Base-by-base conservation (phyloP, 164 flowering plant species). In the Paratinospora sagittata region DNA sequence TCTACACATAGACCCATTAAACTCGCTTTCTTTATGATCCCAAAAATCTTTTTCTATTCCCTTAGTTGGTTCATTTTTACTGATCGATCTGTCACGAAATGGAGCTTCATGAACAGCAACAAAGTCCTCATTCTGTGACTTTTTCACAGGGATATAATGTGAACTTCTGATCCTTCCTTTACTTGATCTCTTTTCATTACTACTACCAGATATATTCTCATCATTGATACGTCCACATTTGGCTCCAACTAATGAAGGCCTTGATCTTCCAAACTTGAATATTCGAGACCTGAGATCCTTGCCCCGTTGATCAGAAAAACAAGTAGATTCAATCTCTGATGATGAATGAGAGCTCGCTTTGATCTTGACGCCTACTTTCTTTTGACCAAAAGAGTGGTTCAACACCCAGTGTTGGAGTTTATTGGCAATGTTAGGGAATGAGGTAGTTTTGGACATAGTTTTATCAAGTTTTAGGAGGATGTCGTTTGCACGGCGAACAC, bases 401-500 rank as follows among this genome's bases (percentile, higher is more conserved):
- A 63, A 47, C 37, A 71, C 65, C 79, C 70, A 76, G 8, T 74
- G 66, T 8, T 72, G 78, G 58, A 88, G 70, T 81, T 72, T 84
- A 47, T 65, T 79, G 33, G 75, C 7, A 13, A 85, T 34, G 23
- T 27, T 70, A 23, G 84, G 62, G 61, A 78, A 63, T 13, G 9
- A 72, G 49, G 34, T 34, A 30, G 78, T 68, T 43, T 64, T 72
- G 63, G 86, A 74, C 77, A 76, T 52, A 45, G 58, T 23, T 65
- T 77, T 74, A 8, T 88, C 77, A 8, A 95, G 86, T 72, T 86
- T 90, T 60, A 70, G 27, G 27, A 81, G 77, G 73, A 92, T 65
- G 67, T 90, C 94, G 76, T 81, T 63, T 11, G 78, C 84, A 62
- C 97, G 94, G 5, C 94, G 88, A 30, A 76, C 30, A 33, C 89